Evolutionary conservation across 1,284 basidiomycete species (phyloP).

Genomic region (Ceratobasidium sp.): DNA sequence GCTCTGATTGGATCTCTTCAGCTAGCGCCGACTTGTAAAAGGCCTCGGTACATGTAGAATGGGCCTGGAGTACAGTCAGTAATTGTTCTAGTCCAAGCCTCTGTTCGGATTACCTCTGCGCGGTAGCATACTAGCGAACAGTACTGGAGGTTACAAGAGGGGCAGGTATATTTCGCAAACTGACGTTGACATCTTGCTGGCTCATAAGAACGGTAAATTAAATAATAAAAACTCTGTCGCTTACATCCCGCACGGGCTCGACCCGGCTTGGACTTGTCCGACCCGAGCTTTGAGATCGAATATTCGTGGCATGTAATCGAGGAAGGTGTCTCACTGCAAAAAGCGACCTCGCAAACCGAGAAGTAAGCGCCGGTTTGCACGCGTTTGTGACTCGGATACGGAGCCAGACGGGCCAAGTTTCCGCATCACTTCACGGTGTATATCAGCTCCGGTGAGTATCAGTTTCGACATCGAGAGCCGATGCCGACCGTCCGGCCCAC

Average conservation of each 20-base stretch:
- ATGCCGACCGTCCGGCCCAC: too few species aligned
- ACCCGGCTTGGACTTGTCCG: slow-evolving; percentile 1
- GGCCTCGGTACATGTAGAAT: slow-evolving; percentile 71
- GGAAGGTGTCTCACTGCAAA: not conserved
- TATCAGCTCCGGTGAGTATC: too few species aligned
- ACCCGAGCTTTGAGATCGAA: slow-evolving; percentile 22
- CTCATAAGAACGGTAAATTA: not conserved
- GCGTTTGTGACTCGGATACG: too few species aligned
- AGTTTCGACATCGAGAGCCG: too few species aligned
- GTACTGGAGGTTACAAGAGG: slow-evolving; percentile 76
- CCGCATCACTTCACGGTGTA: too few species aligned
- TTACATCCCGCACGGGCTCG: slow-evolving; percentile 39
- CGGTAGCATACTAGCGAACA: slow-evolving; percentile 80
- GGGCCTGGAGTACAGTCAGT: slow-evolving; percentile 53
- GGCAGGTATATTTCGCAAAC: slow-evolving; percentile 77
- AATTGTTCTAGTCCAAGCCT: not conserved
- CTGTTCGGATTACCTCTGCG: slow-evolving; percentile 59
- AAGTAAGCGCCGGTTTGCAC: too few species aligned
- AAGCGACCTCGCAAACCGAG: too few species aligned
- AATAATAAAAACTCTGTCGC: not conserved
- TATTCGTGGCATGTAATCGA: slow-evolving; percentile 18
- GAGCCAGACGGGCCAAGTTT: too few species aligned
- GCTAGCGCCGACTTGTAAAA: slow-evolving; percentile 77
- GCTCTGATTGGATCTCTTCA: slow-evolving; percentile 60
- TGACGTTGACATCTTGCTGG: slow-evolving; percentile 69